phyloP scores from a whole-genome alignment of 2,329 filamentous ascomycete genomes.

The Cladorrhinum sp. region DNA sequence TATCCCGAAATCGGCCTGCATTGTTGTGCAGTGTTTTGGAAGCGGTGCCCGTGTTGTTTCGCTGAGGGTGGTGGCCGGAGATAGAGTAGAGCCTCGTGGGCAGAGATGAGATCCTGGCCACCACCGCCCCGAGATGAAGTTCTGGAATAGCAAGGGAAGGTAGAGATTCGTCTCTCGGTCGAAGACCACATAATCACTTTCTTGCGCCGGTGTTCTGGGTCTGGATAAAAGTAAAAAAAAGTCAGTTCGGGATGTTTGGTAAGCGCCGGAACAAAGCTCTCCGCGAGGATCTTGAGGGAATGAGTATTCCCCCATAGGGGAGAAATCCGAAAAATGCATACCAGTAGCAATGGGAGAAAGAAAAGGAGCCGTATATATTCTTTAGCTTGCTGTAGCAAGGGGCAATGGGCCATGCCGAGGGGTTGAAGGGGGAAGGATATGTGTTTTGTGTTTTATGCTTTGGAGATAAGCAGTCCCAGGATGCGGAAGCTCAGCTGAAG shows the following conservation, averaged over 20 bases:
- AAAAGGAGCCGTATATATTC: too few relatives aligned
- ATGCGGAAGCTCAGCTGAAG: background rate
- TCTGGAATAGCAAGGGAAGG: background rate
- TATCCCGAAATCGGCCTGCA: background rate
- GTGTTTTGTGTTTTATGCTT: background rate
- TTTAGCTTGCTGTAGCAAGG: background rate
- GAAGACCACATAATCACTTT: background rate
- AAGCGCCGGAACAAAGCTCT: conserved; percentile 15
- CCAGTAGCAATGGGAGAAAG: background rate
- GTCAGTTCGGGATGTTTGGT: conserved; percentile 12
- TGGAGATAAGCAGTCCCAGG: background rate
- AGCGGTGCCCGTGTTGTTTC: background rate
- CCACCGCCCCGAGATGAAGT: background rate
- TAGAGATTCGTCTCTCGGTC: background rate
- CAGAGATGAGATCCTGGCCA: background rate
- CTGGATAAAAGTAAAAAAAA: conserved; percentile 6
- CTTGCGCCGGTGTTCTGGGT: conserved; percentile 1
- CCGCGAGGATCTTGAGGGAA: background rate
- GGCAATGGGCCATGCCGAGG: background rate
- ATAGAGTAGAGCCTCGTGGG: background rate
- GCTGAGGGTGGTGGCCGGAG: background rate
- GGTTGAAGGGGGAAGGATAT: background rate
- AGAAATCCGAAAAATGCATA: conserved; percentile 4
- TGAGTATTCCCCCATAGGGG: background rate
- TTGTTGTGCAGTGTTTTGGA: background rate